Evolutionary conservation across 2,329 filamentous ascomycete genomes (phyloP).

Genomic region (Cytospora leucostoma): DNA sequence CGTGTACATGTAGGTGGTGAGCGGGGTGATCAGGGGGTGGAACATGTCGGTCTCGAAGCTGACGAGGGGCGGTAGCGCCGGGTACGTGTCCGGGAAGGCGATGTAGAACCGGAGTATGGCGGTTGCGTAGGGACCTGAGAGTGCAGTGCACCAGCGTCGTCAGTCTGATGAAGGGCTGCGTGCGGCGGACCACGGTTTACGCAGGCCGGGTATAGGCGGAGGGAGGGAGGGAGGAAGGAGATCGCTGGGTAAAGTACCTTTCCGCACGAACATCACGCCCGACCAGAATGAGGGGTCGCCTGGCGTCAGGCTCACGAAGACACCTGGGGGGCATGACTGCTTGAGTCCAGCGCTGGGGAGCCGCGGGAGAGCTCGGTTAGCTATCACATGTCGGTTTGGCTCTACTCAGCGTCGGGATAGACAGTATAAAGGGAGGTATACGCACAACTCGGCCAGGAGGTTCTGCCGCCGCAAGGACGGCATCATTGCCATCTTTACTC

Average conservation of each 20-base stretch:
- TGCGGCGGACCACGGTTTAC: neutral
- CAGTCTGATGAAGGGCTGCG: neutral
- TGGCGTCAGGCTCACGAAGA: constrained; percentile 83
- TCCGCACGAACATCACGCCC: constrained; percentile 87
- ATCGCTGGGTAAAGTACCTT: constrained; percentile 57
- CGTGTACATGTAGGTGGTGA: constrained; percentile 93
- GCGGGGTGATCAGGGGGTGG: constrained; percentile 86
- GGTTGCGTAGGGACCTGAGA: constrained; percentile 79
- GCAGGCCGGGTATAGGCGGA: neutral
- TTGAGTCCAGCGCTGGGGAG: constrained; percentile 71
- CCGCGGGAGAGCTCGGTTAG: constrained; percentile 31
- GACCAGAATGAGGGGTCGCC: constrained; percentile 82
- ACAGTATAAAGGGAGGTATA: constrained; percentile 20
- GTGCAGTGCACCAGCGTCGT: neutral
- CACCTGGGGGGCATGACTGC: constrained; percentile 78
- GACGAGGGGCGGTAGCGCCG: constrained; percentile 75
- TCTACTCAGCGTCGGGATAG: neutral
- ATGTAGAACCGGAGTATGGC: constrained; percentile 89
- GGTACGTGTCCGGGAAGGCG: constrained; percentile 80
- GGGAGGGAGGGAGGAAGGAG: neutral
- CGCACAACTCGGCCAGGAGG: constrained; percentile 80
- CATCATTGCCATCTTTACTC: constrained; percentile 47
- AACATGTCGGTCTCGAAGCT: constrained; percentile 93
- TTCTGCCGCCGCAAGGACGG: constrained; percentile 71
- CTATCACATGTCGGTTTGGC: constrained; percentile 10